Percentiles rank a stretch among this genome's conserved stretches.
Evolutionary conservation across 108 stramenopile species (phyloP).

Genomic region (Parmales sp.): DNA sequence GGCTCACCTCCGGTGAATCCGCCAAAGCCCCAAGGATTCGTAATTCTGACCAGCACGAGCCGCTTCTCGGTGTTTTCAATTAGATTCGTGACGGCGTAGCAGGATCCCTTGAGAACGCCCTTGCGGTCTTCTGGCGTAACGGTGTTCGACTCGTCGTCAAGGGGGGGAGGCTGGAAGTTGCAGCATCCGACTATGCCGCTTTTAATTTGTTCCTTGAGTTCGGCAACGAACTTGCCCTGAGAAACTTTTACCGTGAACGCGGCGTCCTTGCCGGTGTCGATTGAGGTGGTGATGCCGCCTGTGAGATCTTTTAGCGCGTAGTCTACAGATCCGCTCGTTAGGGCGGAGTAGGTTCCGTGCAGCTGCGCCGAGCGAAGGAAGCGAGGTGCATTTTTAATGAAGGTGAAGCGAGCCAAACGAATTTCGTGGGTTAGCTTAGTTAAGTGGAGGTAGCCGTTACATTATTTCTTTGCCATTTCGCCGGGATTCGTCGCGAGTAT

Average conservation of each 20-base stretch:
- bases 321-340: constrained; percentile 15
- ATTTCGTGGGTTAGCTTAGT: no score
- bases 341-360: constrained; percentile 35
- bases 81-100: neutral
- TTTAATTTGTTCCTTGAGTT: neutral
- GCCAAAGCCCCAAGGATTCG: neutral
- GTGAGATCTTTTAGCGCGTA: constrained; percentile 24
- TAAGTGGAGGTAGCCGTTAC: no score
- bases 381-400: no score
- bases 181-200: neutral
- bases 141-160: neutral
- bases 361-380: no score
- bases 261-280: neutral
- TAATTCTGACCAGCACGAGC: neutral
- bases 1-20: constrained; percentile 1
- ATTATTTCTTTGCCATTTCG: no score
- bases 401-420: no score
- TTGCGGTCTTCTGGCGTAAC: no score
- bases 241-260: neutral
- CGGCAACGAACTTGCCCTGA: constrained; percentile 3
- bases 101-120: neutral
- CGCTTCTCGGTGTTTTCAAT: constrained; percentile 8
- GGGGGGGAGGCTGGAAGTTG: neutral
- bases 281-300: constrained; percentile 11
- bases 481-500: no score